These are phyloP conservation scores for Fusarium tupiense DNA, from an alignment of 2,329 filamentous ascomycete genomes.

Conservation along the genomic window DNA sequence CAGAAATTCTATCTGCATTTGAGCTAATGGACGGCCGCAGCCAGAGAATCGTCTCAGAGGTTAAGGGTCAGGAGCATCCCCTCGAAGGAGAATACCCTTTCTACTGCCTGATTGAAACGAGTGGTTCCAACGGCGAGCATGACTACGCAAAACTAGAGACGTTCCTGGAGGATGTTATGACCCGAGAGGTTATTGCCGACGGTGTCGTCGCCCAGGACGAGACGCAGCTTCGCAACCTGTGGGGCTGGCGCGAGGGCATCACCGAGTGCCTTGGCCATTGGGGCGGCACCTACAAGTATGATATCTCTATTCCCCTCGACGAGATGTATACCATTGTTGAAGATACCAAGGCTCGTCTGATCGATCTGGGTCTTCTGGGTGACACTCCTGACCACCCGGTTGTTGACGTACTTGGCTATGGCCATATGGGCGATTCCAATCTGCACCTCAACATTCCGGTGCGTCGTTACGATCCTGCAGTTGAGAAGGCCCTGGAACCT, in stretches of 20 bases:
- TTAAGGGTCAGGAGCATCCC: slow-evolving; percentile 81
- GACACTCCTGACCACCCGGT: slow-evolving; percentile 81
- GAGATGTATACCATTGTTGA: slow-evolving; percentile 92
- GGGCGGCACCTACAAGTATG: slow-evolving; percentile 98
- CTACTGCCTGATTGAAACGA: slow-evolving; percentile 97
- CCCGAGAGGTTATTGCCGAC: slow-evolving; percentile 84
- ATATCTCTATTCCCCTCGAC: slow-evolving; percentile 89
- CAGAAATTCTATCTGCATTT: slow-evolving; percentile 96
- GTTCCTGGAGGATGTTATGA: slow-evolving; percentile 93
- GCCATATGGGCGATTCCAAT: slow-evolving; percentile 98
- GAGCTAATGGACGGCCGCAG: slow-evolving; percentile 93
- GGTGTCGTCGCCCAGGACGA: slow-evolving; percentile 94
- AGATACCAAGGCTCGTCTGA: slow-evolving; percentile 79
- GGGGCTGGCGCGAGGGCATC: slow-evolving; percentile 94
- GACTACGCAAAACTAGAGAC: slow-evolving; percentile 89
- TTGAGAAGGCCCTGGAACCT: slow-evolving; percentile 89
- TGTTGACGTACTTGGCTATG: slow-evolving; percentile 92
- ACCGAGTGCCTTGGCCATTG: slow-evolving; percentile 89
- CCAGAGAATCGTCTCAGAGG: slow-evolving; percentile 78
- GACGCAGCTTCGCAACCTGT: slow-evolving; percentile 85
- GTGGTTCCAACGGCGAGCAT: slow-evolving; percentile 92
- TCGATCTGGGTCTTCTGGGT: slow-evolving; percentile 78
- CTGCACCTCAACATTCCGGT: slow-evolving; percentile 91
- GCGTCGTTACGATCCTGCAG: slow-evolving; percentile 82
- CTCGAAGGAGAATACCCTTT: slow-evolving; percentile 88